Evolutionary conservation across 1,139 yeast genomes (phyloP).

Genomic region (Geotrichum macrosporum): DNA sequence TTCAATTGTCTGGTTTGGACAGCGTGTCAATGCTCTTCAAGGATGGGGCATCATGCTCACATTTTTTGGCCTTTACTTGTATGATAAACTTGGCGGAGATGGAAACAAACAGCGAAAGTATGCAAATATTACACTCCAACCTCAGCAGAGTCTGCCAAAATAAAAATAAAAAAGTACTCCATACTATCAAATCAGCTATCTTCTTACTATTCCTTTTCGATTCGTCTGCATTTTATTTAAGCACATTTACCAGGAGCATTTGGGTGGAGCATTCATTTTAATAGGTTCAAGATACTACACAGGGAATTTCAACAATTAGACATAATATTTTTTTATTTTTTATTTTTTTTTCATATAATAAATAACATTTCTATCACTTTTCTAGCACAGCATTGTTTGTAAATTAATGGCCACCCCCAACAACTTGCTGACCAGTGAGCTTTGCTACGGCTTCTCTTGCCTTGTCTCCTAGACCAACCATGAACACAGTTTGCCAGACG

Average conservation of each 20-base stretch:
- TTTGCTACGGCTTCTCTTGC: conserved; percentile 59
- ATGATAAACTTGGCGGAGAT: conserved; percentile 70
- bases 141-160: conserved; percentile 13
- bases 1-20: conserved; percentile 75
- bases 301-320: too few relatives aligned
- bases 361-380: too few relatives aligned
- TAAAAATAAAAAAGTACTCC: too few relatives aligned
- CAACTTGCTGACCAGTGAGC: conserved; percentile 48
- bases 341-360: too few relatives aligned
- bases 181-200: background rate
- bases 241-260: background rate
- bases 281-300: too few relatives aligned
- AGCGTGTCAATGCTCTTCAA: conserved; percentile 49
- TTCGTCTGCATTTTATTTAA: background rate
- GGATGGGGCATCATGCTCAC: conserved; percentile 69
- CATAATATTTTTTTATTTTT: too few relatives aligned
- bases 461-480: conserved; percentile 97
- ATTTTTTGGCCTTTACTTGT: conserved; percentile 53
- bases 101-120: conserved; percentile 25
- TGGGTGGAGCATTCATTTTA: too few relatives aligned
- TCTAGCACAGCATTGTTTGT: too few relatives aligned
- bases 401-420: conserved; percentile 14
- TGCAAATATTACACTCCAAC: conserved; percentile 10
- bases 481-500: conserved; percentile 97
- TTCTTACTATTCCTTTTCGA: background rate